Base-by-base conservation (phyloP, 2,329 filamentous ascomycete species). In the Pseudogymnoascus sp. region DNA sequence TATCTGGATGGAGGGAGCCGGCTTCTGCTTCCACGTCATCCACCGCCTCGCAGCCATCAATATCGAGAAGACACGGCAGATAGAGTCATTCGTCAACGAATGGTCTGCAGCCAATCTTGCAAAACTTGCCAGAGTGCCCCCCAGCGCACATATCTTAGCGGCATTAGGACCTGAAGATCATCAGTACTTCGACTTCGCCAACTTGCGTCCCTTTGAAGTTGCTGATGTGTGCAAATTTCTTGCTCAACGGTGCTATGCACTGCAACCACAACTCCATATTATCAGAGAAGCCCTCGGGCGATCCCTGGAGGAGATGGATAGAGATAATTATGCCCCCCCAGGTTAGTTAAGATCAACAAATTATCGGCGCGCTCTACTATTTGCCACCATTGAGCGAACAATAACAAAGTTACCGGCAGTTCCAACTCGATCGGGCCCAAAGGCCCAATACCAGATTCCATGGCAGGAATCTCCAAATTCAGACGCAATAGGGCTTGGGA, bases 1-100 rank as follows among this genome's bases (percentile, higher is more conserved):
- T 64, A 66, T 73, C 11, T 69, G 66, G 40, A 59, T 68, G 31
- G 66, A 74, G 16, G 68, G 69, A 23, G 64, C 68, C 11, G 35
- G 37, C 0, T 74, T 75, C 62, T 71, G 72, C 35, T 71, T 59
- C 25, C 65, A 66, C n/a, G 69, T 75, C 16, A 62, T 74, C 12
- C 35, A 65, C 25, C 59, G 65, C 3, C 67, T 75, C 18, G 65
- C 62, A 10, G 60, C 21, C 4, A n/a, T 11, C 14, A 64, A 64
- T 25, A 31, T 63, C 7, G 28, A 37, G 31, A 35, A 33, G 21
- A 38, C 1, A 35, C 62, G 31, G 12, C 44, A 62, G 16, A 63
- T 63, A 5, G 35, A 60, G n/a, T 38, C 18, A 16, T 61, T 25
- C 14, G 56, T 59, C 56, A 5, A 25, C 8, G 47, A 63, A 33